Conservation (phyloP, 2,329 filamentous ascomycete genomes). For the Hymenoscyphus scutula region DNA sequence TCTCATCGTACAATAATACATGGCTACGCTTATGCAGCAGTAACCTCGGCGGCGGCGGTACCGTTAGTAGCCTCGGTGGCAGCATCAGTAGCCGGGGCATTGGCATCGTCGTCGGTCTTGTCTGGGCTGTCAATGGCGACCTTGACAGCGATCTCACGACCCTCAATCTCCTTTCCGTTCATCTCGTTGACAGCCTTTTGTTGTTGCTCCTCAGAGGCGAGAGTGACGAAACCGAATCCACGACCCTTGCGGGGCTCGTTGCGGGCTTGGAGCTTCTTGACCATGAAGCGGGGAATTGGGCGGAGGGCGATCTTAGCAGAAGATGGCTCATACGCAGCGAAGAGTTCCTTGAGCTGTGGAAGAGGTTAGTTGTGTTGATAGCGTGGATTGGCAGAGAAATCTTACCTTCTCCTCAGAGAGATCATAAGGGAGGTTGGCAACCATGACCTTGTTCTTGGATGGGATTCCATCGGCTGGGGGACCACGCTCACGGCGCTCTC, state of each 20-base stretch:
- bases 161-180: conserved; percentile 99
- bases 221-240: conserved; percentile 97
- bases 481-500: conserved; percentile 76
- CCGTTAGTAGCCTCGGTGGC: conserved; percentile 52
- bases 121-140: conserved; percentile 99
- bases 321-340: conserved; percentile 84
- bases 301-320: conserved; percentile 98
- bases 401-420: conserved; percentile 91
- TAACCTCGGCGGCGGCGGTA: conserved; percentile 39
- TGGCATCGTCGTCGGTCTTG: conserved; percentile 87
- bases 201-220: conserved; percentile 92
- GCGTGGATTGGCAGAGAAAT: conserved; percentile 32
- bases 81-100: conserved; percentile 44
- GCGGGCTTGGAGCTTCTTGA: conserved; percentile 99
- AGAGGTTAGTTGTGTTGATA: conserved; percentile 13
- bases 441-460: conserved; percentile 99
- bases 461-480: conserved; percentile 96
- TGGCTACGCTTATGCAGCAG: conserved; percentile 37
- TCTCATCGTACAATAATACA: conserved; percentile 34
- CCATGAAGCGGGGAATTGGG: conserved; percentile 99
- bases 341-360: conserved; percentile 90
- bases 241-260: conserved; percentile 98
- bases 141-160: conserved; percentile 99
- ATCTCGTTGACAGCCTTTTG: conserved; percentile 96
- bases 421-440: conserved; percentile 98